Percentiles rank a stretch among this genome's conserved stretches.
Conservation (phyloP, 306 rosid species). For the Macrotyloma uniflorum region DNA sequence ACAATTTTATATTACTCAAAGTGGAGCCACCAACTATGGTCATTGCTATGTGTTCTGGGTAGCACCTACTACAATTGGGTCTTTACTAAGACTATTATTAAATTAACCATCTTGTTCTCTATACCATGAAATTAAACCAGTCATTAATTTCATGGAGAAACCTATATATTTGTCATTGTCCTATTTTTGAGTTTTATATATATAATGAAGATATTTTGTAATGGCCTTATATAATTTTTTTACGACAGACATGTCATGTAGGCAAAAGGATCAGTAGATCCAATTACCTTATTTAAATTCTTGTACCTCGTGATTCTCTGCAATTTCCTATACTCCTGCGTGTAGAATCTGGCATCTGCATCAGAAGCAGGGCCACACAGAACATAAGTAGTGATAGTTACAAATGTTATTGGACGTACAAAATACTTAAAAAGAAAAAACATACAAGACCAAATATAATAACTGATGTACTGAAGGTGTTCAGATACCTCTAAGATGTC, state of each 20-base stretch:
- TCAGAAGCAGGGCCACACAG: background rate
- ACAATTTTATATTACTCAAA: slow-evolving; percentile 8
- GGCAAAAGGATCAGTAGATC: background rate
- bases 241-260: background rate
- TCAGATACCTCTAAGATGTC: too few relatives aligned
- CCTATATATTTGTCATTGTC: background rate
- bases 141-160: slow-evolving; percentile 4
- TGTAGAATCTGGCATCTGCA: slow-evolving; percentile 29
- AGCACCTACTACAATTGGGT: slow-evolving; percentile 2
- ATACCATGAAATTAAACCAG: slow-evolving; percentile 14
- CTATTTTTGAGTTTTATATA: background rate
- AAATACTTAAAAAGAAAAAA: background rate
- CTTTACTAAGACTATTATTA: background rate
- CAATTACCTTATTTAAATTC: background rate
- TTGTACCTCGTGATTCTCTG: background rate
- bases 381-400: background rate
- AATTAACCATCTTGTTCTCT: background rate
- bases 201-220: background rate
- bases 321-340: slow-evolving; percentile 7
- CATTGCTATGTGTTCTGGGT: background rate
- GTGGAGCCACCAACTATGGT: slow-evolving; percentile 7
- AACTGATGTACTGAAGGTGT: too few relatives aligned
- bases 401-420: background rate
- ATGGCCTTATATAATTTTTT: background rate
- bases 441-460: background rate